phyloP scores from a whole-genome alignment of 1,284 basidiomycete species.

The Omphalotus olearius region DNA sequence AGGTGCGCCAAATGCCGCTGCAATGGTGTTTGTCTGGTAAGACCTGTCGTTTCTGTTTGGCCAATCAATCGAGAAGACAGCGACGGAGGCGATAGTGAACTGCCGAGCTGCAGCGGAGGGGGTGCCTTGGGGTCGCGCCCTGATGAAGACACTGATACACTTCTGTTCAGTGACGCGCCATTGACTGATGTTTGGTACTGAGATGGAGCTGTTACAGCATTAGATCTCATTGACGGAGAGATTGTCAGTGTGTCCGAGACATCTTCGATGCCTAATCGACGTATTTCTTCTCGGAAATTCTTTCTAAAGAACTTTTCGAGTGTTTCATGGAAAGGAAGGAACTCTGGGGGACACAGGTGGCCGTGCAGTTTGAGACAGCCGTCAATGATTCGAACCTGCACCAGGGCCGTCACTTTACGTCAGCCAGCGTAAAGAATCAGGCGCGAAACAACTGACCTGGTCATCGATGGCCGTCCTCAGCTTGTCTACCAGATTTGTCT shows the following conservation, averaged over 20 bases:
- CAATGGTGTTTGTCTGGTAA: conserved; percentile 63
- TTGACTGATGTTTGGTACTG: conserved; percentile 38
- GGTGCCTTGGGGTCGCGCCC: conserved; percentile 37
- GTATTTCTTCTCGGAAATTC: conserved; percentile 88
- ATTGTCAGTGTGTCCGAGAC: conserved; percentile 33
- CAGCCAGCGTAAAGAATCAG: background rate
- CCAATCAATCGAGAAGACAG: conserved; percentile 41
- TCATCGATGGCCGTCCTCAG: conserved; percentile 76
- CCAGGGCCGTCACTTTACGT: conserved; percentile 12
- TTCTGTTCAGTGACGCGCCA: conserved; percentile 41
- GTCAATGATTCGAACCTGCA: conserved; percentile 75
- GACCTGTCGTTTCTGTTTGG: conserved; percentile 24
- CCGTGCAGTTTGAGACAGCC: conserved; percentile 82
- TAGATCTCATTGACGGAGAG: conserved; percentile 29
- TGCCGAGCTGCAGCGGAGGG: conserved; percentile 46
- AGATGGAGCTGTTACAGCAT: conserved; percentile 27
- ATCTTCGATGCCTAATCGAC: conserved; percentile 51
- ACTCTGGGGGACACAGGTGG: conserved; percentile 80
- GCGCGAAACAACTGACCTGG: conserved; percentile 49
- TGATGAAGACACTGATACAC: conserved; percentile 38
- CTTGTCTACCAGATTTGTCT: conserved; percentile 66
- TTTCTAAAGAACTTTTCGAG: conserved; percentile 86
- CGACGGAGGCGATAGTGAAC: conserved; percentile 38
- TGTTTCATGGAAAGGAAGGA: conserved; percentile 88
- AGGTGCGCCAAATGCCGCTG: conserved; percentile 75